phyloP scores from a whole-genome alignment of 495 filamentous ascomycete species.

The Hypoxylon fragiforme region DNA sequence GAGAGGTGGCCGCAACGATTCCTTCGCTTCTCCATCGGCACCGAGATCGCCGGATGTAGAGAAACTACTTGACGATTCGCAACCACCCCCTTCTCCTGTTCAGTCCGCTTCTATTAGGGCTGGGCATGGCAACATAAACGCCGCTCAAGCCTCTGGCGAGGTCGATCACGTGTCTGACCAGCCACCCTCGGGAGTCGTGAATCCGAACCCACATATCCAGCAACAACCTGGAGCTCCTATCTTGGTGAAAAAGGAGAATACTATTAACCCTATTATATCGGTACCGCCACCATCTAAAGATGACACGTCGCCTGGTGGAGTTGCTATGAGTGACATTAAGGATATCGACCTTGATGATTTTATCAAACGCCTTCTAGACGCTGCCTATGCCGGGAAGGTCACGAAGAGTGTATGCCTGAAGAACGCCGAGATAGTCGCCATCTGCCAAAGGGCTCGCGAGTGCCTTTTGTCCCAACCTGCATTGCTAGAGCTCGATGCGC shows the following conservation, averaged over 20 bases:
- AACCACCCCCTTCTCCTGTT: conserved; percentile 88
- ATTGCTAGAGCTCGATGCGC: conserved; percentile 87
- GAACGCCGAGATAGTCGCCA: conserved; percentile 94
- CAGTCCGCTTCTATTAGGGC: conserved; percentile 69
- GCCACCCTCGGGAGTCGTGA: conserved; percentile 68
- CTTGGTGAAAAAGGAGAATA: conserved; percentile 74
- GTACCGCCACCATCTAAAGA: conserved; percentile 44
- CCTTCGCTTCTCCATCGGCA: conserved; percentile 39
- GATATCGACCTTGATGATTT: conserved; percentile 94
- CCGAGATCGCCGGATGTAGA: conserved; percentile 48
- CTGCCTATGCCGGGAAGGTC: conserved; percentile 92
- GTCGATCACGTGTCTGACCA: conserved; percentile 96
- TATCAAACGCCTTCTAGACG: conserved; percentile 91
- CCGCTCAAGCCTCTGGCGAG: conserved; percentile 83
- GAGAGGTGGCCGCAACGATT: conserved; percentile 42
- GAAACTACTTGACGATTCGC: conserved; percentile 51
- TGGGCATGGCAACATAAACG: conserved; percentile 76
- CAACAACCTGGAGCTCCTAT: conserved; percentile 75
- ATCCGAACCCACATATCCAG: conserved; percentile 46
- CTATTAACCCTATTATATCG: conserved; percentile 54
- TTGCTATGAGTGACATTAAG: conserved; percentile 79
- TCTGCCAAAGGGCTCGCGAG: conserved; percentile 85
- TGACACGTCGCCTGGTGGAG: conserved; percentile 37
- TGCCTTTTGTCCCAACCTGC: conserved; percentile 90
- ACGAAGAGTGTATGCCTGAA: conserved; percentile 96